Base-by-base conservation (phyloP, 2,329 filamentous ascomycete genomes). In the Dothideomycetes sp. region DNA sequence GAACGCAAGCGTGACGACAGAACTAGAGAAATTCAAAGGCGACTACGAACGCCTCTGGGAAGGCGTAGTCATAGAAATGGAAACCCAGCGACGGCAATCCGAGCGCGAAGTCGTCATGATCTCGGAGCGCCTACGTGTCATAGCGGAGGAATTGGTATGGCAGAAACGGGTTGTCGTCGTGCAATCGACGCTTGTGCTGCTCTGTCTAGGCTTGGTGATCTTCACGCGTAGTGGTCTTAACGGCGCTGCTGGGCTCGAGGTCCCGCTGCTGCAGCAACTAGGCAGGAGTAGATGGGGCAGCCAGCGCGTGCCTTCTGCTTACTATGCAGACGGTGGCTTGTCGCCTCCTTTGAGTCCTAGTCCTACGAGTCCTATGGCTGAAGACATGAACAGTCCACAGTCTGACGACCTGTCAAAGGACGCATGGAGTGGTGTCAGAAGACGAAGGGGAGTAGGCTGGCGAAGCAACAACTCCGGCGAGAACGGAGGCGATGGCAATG, bases 31-130 rank as follows among this genome's bases (percentile, higher is more conserved):
- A 36, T 81, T 91, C 46, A 76, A 85, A 38, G 77, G 80, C 43
- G 84, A 95, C 57, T 96, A 96, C 59, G 89, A 96, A 55, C 85
- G 95, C 54, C 79, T 96, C 10, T 96, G 89, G 88, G 88, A 94
- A 60, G 89, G 84, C 15, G 95, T 93, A 9, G 81, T 95, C 16
- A 80, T 94, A 40, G 88, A 93, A 19, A 75, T 96, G 11, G 87
- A 95, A 57, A 80, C 79, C 31, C 89, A 95, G 58, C 79, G 86
- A 31, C 83, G 94, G 54, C 80, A 86, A 49, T 84, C 84, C 12
- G 78, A 88, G 53, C 73, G 78, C 40, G 88, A 96, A 55, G 81
- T 94, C 44, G 70, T 87, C 31, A 88, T 88, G 3, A 71, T 96
- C 38, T 84, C 80, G 52, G 68, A 78, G 7, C 76, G 91, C 17